phyloP scores from a whole-genome alignment of 208 protist species.

The Acanthamoeba healyi region DNA sequence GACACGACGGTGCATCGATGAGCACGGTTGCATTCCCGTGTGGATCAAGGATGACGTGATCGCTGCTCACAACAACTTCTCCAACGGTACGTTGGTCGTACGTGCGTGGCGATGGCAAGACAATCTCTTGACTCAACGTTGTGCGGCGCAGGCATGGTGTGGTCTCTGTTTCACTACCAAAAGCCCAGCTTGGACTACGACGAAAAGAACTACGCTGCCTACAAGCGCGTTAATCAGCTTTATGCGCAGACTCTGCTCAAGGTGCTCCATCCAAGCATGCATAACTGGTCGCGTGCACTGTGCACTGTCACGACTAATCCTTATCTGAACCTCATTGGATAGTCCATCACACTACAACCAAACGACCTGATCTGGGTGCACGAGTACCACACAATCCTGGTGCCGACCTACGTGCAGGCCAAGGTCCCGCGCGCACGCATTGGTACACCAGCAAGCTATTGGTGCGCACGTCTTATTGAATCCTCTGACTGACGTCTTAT shows the following conservation, averaged over 20 bases:
- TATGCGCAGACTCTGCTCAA: constrained; percentile 25
- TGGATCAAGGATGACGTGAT: constrained; percentile 37
- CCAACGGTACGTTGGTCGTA: neutral
- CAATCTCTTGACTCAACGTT: neutral
- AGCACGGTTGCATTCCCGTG: constrained; percentile 47
- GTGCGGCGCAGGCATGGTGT: neutral
- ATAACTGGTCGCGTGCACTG: neutral
- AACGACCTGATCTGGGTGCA: constrained; percentile 51
- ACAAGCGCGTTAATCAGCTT: constrained; percentile 44
- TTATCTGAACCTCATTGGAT: neutral
- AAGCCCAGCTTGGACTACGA: constrained; percentile 21
- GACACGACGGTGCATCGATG: constrained; percentile 13
- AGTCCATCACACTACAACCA: constrained; percentile 5
- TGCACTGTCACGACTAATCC: neutral
- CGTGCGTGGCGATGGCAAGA: neutral
- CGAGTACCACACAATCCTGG: constrained; percentile 39
- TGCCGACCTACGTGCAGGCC: constrained; percentile 1
- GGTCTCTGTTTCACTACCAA: constrained; percentile 62
- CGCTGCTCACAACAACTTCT: constrained; percentile 35
- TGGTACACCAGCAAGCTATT: too few species aligned
- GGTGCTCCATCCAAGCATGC: neutral
- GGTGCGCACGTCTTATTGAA: too few species aligned
- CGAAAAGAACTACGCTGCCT: constrained; percentile 38
- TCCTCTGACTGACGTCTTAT: too few species aligned
- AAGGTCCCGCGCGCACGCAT: constrained; percentile 72